phyloP scores from a whole-genome alignment of 2,329 filamentous ascomycete genomes.

The Claviceps paspali region DNA sequence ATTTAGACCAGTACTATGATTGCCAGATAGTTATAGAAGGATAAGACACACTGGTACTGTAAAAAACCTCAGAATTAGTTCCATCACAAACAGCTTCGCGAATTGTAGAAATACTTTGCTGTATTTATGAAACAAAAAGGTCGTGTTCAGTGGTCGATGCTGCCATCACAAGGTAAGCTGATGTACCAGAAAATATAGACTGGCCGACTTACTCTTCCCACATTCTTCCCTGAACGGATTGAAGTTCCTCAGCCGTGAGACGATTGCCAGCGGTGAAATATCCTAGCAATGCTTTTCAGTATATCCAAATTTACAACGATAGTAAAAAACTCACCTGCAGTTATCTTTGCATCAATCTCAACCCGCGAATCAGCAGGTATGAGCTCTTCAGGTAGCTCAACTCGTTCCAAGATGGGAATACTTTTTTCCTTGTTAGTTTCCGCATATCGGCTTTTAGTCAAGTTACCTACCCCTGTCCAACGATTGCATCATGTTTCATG shows the following conservation, averaged over 20 bases:
- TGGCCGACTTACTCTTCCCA: slow-evolving; percentile 58
- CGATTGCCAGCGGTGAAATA: slow-evolving; percentile 80
- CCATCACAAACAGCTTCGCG: no score
- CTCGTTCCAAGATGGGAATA: slow-evolving; percentile 75
- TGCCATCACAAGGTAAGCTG: background rate
- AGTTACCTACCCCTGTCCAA: slow-evolving; percentile 49
- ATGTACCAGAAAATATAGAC: slow-evolving; percentile 1
- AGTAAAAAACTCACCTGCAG: slow-evolving; percentile 50
- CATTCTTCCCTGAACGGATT: slow-evolving; percentile 72
- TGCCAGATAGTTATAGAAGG: no score
- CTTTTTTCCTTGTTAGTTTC: slow-evolving; percentile 17
- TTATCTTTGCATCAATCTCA: slow-evolving; percentile 98
- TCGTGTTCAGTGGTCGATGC: slow-evolving; percentile 5
- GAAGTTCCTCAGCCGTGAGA: slow-evolving; percentile 74
- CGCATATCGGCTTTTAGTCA: no score
- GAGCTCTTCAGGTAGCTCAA: slow-evolving; percentile 84
- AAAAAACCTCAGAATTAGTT: no score
- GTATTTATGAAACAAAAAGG: background rate
- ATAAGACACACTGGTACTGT: no score
- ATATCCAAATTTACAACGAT: background rate
- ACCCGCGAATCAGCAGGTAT: slow-evolving; percentile 90
- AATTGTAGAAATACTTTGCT: no score
- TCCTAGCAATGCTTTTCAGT: slow-evolving; percentile 23
- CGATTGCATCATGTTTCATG: slow-evolving; percentile 86
- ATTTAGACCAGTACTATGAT: no score